These are phyloP conservation scores for Stylosanthes scabra DNA, from an alignment of 331 rosid genomes.

Conservation along the genomic window DNA sequence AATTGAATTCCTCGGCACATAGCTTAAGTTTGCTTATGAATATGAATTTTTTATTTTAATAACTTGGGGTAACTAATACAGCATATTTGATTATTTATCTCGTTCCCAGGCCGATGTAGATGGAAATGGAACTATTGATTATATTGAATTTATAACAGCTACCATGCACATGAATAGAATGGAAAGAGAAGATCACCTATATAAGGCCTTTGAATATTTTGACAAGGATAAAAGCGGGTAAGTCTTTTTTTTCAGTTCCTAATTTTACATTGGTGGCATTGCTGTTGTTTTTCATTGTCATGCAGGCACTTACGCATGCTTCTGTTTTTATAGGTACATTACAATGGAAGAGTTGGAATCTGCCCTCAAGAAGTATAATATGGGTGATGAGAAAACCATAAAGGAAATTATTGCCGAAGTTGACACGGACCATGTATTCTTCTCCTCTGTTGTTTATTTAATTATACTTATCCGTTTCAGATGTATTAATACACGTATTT, in stretches of 20 bases:
- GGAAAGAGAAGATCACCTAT: constrained; percentile 95
- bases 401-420: constrained; percentile 98
- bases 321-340: constrained; percentile 64
- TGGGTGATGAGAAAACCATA: constrained; percentile 88
- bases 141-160: constrained; percentile 92
- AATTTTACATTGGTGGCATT: not conserved
- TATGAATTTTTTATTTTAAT: not conserved
- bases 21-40: not conserved
- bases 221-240: constrained; percentile 96
- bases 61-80: not conserved
- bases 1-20: not conserved
- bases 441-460: constrained; percentile 23
- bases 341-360: constrained; percentile 87
- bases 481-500: constrained; percentile 28
- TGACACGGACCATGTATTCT: constrained; percentile 82
- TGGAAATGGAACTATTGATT: constrained; percentile 94
- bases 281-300: constrained; percentile 8
- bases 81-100: constrained; percentile 1
- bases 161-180: constrained; percentile 97
- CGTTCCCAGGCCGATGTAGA: constrained; percentile 94
- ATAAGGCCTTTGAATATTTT: constrained; percentile 89
- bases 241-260: not conserved
- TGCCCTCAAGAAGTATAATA: constrained; percentile 86
- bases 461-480: not conserved
- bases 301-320: not conserved